Evolutionary conservation across 371 early-diverging fungal species (phyloP).

Genomic region (Syncephalastrum monosporum): DNA sequence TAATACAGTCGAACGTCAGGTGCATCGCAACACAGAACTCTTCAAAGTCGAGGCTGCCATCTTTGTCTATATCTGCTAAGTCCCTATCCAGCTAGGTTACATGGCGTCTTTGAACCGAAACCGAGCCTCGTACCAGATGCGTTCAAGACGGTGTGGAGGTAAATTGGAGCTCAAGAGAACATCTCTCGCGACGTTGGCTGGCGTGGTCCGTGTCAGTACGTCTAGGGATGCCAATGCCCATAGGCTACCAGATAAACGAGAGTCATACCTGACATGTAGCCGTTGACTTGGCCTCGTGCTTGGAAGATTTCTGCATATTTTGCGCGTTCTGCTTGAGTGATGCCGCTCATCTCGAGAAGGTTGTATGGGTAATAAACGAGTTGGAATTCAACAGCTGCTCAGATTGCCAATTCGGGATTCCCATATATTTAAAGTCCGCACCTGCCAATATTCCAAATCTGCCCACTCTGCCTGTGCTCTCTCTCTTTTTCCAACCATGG

Average conservation of each 20-base stretch:
- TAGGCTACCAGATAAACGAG: background rate
- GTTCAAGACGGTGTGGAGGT: conserved; percentile 63
- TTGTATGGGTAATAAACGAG: too few species aligned
- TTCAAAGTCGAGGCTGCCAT: conserved; percentile 85
- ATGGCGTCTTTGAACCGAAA: background rate
- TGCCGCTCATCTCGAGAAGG: conserved; percentile 29
- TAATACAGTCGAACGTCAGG: conserved; percentile 68
- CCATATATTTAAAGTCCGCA: too few species aligned
- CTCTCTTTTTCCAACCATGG: too few species aligned
- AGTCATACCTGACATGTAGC: conserved; percentile 67
- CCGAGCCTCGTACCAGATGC: conserved; percentile 61
- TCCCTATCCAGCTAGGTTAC: conserved; percentile 48
- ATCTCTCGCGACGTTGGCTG: conserved; percentile 65
- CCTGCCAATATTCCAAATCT: too few species aligned
- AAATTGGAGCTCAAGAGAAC: conserved; percentile 73
- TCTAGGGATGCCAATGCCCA: background rate
- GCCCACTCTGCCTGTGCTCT: too few species aligned
- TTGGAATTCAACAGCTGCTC: too few species aligned
- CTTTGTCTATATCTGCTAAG: conserved; percentile 86
- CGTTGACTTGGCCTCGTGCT: conserved; percentile 65
- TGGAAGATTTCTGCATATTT: conserved; percentile 69
- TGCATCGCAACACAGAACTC: conserved; percentile 89
- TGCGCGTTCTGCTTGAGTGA: conserved; percentile 50
- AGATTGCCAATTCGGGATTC: too few species aligned
- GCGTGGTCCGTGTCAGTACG: background rate